phyloP scores from a whole-genome alignment of 2,329 filamentous ascomycete species.

The Amesomyces nigricolor region DNA sequence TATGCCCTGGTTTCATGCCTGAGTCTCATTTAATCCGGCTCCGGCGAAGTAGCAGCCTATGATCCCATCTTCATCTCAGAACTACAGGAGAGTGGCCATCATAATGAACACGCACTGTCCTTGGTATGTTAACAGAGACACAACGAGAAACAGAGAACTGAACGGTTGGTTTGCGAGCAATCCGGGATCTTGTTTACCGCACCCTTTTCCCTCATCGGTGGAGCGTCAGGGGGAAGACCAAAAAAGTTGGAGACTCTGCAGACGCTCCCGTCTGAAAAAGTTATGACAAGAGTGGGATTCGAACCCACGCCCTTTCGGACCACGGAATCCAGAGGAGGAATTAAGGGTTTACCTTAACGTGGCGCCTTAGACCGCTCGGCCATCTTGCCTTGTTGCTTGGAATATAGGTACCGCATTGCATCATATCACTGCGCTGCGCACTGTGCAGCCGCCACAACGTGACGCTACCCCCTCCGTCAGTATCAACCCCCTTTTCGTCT shows the following conservation, averaged over 20 bases:
- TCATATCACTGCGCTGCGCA: neutral
- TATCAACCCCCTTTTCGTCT: no score
- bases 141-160: neutral
- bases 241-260: neutral
- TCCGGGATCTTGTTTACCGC: no score
- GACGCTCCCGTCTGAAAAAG: neutral
- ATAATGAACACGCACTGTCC: no score
- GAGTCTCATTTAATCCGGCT: no score
- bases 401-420: neutral
- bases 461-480: neutral
- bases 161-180: neutral
- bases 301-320: slow-evolving; percentile 23
- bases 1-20: no score
- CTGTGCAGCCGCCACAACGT: neutral
- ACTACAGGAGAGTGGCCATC: no score
- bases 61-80: no score
- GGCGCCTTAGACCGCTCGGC: slow-evolving; percentile 24
- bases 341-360: slow-evolving; percentile 23
- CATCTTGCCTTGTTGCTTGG: slow-evolving; percentile 18
- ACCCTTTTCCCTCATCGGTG: no score
- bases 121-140: neutral
- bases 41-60: no score
- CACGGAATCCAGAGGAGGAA: slow-evolving; percentile 17
- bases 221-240: neutral
- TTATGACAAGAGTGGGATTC: slow-evolving; percentile 23